Conservation (phyloP, 306 rosid species). For the Echinosophora koreensis region DNA sequence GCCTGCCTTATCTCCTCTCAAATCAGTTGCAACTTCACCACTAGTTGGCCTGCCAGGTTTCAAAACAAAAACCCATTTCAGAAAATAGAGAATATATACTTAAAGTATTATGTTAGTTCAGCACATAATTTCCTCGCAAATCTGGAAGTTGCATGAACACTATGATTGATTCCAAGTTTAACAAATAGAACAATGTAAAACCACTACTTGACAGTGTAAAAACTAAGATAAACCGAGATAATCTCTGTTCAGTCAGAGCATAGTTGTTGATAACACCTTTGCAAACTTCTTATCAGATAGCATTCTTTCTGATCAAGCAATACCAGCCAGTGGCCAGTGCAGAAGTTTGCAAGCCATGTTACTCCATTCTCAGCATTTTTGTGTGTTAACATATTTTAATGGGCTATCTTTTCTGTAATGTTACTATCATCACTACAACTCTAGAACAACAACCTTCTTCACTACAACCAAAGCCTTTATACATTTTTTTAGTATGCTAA, state of each 20-base stretch:
- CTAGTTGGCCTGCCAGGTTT: constrained; percentile 61
- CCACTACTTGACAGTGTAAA: neutral
- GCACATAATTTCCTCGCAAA: constrained; percentile 8
- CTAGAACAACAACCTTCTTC: constrained; percentile 28
- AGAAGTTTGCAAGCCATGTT: constrained; percentile 27
- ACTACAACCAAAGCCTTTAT: neutral
- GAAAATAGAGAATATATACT: constrained; percentile 13
- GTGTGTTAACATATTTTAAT: neutral
- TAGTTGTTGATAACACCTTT: constrained; percentile 4
- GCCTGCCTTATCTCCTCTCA: constrained; percentile 21
- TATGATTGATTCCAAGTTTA: neutral
- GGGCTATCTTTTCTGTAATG: neutral
- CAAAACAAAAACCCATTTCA: constrained; percentile 29
- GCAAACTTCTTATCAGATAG: constrained; percentile 32
- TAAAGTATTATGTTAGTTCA: constrained; percentile 4
- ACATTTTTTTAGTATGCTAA: constrained; percentile 1
- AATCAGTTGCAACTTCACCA: constrained; percentile 55
- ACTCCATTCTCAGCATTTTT: constrained; percentile 24
- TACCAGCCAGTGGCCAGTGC: constrained; percentile 25
- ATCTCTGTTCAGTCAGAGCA: neutral
- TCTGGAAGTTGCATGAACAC: neutral
- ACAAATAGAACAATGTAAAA: constrained; percentile 17
- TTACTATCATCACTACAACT: constrained; percentile 11
- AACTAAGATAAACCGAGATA: constrained; percentile 2
- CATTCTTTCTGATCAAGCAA: constrained; percentile 19